These are phyloP conservation scores for Aspergillus jensenii DNA, from an alignment of 2,329 filamentous ascomycete species.

Conservation along the genomic window DNA sequence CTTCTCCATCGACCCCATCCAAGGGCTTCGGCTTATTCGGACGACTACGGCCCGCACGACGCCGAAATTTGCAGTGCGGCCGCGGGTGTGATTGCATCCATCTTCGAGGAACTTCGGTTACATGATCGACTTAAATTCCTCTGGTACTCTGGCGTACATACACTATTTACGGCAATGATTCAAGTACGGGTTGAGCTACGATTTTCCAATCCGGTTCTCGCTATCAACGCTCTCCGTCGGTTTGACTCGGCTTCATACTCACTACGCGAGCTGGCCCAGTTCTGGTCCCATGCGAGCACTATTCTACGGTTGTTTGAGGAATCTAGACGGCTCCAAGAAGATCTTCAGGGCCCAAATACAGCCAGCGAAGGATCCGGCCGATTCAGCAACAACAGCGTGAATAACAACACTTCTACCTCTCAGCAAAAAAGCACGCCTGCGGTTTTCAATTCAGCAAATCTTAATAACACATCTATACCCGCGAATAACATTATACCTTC, in stretches of 20 bases:
- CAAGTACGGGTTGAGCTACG: slow-evolving; percentile 48
- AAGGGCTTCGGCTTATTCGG: slow-evolving; percentile 42
- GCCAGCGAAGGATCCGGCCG: slow-evolving; percentile 34
- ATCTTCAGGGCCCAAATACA: slow-evolving; percentile 34
- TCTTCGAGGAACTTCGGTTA: slow-evolving; percentile 45
- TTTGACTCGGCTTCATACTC: slow-evolving; percentile 45
- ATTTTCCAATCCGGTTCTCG: slow-evolving; percentile 47
- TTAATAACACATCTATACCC: slow-evolving; percentile 11
- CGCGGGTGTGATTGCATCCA: slow-evolving; percentile 45
- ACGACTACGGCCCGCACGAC: slow-evolving; percentile 47
- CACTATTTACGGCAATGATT: slow-evolving; percentile 48
- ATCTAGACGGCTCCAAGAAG: slow-evolving; percentile 43
- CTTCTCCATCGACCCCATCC: slow-evolving; percentile 47
- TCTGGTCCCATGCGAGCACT: slow-evolving; percentile 45
- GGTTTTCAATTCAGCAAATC: not conserved
- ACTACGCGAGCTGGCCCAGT: slow-evolving; percentile 42
- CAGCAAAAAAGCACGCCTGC: not conserved
- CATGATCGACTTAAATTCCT: slow-evolving; percentile 44
- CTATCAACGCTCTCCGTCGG: slow-evolving; percentile 46
- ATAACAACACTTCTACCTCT: not conserved
- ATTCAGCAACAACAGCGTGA: slow-evolving; percentile 19
- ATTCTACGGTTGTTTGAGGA: slow-evolving; percentile 46
- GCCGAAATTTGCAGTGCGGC: slow-evolving; percentile 48
- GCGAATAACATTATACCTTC: slow-evolving; percentile 19
- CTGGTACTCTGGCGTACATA: slow-evolving; percentile 46